Evolutionary conservation across 345 rosid species (phyloP).

Genomic region (Adansonia digitata): DNA sequence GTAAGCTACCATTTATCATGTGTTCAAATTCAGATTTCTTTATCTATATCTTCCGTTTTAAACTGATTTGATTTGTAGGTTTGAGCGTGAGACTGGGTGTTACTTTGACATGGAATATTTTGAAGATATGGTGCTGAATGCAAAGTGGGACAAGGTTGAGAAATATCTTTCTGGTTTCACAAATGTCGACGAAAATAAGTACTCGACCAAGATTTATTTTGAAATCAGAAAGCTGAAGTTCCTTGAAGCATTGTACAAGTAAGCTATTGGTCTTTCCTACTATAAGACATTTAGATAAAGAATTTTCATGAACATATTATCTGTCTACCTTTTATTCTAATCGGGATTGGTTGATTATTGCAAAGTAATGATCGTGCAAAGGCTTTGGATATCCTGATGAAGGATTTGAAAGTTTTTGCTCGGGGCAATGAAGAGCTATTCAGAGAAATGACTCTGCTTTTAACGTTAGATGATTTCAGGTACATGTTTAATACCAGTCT

Average conservation of each 20-base stretch:
- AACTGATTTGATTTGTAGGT: slow-evolving; percentile 17
- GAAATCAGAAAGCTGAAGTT: slow-evolving; percentile 39
- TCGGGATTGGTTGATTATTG: background rate
- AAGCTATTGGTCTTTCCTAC: background rate
- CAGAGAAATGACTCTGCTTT: slow-evolving; percentile 35
- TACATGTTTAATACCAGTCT: background rate
- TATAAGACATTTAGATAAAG: slow-evolving; percentile 9
- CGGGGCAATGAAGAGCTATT: slow-evolving; percentile 27
- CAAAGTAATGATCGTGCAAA: slow-evolving; percentile 19
- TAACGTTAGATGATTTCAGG: slow-evolving; percentile 38
- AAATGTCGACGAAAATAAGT: slow-evolving; percentile 26
- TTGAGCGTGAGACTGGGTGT: slow-evolving; percentile 33
- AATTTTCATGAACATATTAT: background rate
- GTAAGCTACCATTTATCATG: slow-evolving; percentile 10
- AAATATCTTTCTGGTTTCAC: slow-evolving; percentile 36
- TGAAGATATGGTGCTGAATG: slow-evolving; percentile 29
- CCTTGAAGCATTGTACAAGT: slow-evolving; percentile 43
- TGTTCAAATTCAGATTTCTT: background rate
- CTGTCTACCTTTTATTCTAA: background rate
- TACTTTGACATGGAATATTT: slow-evolving; percentile 33
- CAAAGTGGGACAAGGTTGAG: slow-evolving; percentile 40
- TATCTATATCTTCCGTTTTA: background rate
- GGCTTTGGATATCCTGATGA: slow-evolving; percentile 37
- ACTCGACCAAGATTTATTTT: slow-evolving; percentile 35
- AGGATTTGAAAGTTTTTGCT: slow-evolving; percentile 38